A percentile compares a stretch with the other conserved stretches of the same genome.
These are phyloP conservation scores for Conidiobolus coronatus DNA, from an alignment of 371 early-diverging fungal species.

Conservation along the genomic window DNA sequence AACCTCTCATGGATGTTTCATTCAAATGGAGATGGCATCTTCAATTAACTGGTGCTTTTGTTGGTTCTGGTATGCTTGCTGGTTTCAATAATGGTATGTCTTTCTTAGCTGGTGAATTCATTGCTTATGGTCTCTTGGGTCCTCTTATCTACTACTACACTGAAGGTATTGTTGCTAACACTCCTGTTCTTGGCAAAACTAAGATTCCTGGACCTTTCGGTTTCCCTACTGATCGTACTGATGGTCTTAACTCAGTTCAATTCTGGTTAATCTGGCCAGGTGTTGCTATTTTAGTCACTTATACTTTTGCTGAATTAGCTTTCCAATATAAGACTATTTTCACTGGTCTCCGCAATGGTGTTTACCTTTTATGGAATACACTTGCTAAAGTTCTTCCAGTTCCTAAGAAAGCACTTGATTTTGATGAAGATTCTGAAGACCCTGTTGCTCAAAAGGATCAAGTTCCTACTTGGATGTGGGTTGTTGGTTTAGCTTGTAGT, in stretches of 20 bases:
- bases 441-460: conserved; percentile 17
- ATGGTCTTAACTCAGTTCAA: conserved; percentile 14
- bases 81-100: conserved; percentile 21
- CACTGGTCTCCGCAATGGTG: conserved; percentile 23
- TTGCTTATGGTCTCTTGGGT: neutral
- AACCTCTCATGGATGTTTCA: conserved; percentile 25
- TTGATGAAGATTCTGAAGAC: conserved; percentile 10
- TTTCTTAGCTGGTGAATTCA: neutral
- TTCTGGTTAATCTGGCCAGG: conserved; percentile 47
- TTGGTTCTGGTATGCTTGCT: conserved; percentile 46
- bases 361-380: conserved; percentile 9
- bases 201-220: neutral
- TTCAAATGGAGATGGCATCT: conserved; percentile 28
- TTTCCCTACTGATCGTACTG: neutral
- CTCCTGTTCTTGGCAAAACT: too few species aligned
- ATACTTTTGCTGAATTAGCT: conserved; percentile 34
- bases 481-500: conserved; percentile 22
- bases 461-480: conserved; percentile 36
- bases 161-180: neutral
- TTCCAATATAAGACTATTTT: conserved; percentile 25
- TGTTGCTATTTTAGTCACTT: conserved; percentile 37
- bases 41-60: conserved; percentile 29
- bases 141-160: neutral
- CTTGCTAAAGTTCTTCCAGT: neutral
- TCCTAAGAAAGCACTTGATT: neutral